Percentiles rank a stretch among this genome's conserved stretches.
Evolutionary conservation across 2,329 filamentous ascomycete species (phyloP).

Genomic region (Aspergillus sp.): DNA sequence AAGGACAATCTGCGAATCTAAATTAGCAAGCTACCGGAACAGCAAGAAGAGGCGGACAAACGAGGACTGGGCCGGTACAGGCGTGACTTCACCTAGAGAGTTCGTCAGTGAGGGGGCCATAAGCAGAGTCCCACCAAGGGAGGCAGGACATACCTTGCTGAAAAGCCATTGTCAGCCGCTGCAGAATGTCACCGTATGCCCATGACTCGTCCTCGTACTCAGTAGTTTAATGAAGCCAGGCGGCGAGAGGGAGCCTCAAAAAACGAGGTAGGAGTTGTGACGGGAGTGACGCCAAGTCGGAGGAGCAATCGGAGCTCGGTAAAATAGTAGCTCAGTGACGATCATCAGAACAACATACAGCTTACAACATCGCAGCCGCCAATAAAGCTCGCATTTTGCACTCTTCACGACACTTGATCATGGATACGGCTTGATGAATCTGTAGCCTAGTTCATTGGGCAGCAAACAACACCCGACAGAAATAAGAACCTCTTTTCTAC

Average conservation of each 20-base stretch:
- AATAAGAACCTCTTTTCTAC: not conserved
- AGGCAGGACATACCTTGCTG: slow-evolving; percentile 27
- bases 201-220: slow-evolving; percentile 25
- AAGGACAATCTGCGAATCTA: slow-evolving; percentile 69
- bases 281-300: slow-evolving; percentile 8
- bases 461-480: not conserved
- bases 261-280: not conserved
- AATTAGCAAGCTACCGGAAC: slow-evolving; percentile 5
- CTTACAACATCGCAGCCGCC: not conserved
- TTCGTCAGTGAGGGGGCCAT: slow-evolving; percentile 15
- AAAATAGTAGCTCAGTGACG: not conserved
- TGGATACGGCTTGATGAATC: not conserved
- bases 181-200: slow-evolving; percentile 19
- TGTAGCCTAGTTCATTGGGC: not conserved
- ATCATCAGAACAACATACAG: not conserved
- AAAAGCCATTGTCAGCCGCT: slow-evolving; percentile 32
- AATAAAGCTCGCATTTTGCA: not conserved
- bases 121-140: not conserved
- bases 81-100: slow-evolving; percentile 28
- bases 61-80: slow-evolving; percentile 42
- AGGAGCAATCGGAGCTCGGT: not conserved
- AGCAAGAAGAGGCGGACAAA: slow-evolving; percentile 25
- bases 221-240: not conserved
- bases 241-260: not conserved
- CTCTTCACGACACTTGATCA: not conserved